Percentiles rank a stretch among this genome's conserved stretches.
phyloP scores from a whole-genome alignment of 257 asterid genomes.

The Solanum raphanifolium region DNA sequence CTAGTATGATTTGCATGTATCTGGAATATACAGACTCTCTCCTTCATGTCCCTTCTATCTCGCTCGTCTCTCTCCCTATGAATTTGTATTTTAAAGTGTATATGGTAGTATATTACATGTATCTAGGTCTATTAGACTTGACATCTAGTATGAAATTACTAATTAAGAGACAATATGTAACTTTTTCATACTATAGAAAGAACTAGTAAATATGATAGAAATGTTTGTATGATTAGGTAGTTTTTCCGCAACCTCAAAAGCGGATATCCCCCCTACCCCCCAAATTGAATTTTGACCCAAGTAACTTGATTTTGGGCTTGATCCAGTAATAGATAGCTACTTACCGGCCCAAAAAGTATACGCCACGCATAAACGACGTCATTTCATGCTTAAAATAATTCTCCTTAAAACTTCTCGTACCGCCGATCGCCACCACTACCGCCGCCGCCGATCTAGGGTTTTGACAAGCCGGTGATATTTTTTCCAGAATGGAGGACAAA shows the following conservation, averaged over 20 bases:
- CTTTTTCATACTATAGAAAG: no score
- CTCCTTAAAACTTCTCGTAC: background rate
- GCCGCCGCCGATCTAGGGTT: background rate
- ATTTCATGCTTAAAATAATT: background rate
- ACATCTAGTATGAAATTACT: background rate
- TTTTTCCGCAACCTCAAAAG: background rate
- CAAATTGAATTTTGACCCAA: background rate
- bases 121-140: background rate
- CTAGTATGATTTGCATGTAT: no score
- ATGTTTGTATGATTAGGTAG: background rate
- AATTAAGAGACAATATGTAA: background rate
- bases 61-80: no score
- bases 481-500: constrained; percentile 29
- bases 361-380: background rate
- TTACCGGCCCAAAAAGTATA: background rate
- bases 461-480: background rate
- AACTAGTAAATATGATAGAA: no score
- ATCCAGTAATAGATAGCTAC: background rate
- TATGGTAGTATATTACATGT: background rate
- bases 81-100: no score
- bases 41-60: background rate
- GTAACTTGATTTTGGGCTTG: background rate
- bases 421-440: background rate
- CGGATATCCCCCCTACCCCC: no score
- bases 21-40: rapidly evolving